Conservation (phyloP, 2,329 filamentous ascomycete genomes). For the Cryphonectria nitschkei region DNA sequence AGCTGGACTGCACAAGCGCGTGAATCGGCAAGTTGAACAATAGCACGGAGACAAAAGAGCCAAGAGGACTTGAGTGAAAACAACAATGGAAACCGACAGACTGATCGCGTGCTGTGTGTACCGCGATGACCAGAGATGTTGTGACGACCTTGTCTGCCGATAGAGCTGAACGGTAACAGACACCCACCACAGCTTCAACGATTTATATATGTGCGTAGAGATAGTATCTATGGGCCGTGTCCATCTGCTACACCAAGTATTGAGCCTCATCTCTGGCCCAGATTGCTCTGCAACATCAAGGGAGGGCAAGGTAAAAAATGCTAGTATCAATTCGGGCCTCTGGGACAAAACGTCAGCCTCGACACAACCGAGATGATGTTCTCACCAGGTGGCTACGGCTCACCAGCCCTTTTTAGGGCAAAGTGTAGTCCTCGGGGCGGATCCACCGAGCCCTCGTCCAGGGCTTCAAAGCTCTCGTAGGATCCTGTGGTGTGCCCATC, state of each 20-base stretch:
- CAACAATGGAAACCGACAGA: neutral
- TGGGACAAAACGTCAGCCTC: slow-evolving; percentile 3
- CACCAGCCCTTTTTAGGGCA: neutral
- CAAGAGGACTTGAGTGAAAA: neutral
- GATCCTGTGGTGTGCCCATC: neutral
- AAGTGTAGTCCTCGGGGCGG: slow-evolving; percentile 4
- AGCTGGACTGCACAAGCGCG: neutral
- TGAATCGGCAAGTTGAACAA: neutral
- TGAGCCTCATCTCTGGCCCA: slow-evolving; percentile 7
- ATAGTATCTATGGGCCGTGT: neutral
- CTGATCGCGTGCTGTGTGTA: neutral
- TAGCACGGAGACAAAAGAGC: neutral
- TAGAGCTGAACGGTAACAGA: neutral
- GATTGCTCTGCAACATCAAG: neutral
- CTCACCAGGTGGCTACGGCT: neutral
- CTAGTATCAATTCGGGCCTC: neutral
- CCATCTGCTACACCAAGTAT: neutral
- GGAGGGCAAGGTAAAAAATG: neutral
- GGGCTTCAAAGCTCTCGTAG: neutral
- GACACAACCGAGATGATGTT: slow-evolving; percentile 4
- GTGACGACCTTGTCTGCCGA: neutral
- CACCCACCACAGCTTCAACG: neutral
- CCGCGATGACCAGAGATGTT: neutral
- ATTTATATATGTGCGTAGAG: too few relatives aligned
- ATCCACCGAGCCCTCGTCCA: slow-evolving; percentile 6